These are phyloP conservation scores for Xylariaceae sp. DNA, from an alignment of 2,329 filamentous ascomycete genomes.

Conservation along the genomic window DNA sequence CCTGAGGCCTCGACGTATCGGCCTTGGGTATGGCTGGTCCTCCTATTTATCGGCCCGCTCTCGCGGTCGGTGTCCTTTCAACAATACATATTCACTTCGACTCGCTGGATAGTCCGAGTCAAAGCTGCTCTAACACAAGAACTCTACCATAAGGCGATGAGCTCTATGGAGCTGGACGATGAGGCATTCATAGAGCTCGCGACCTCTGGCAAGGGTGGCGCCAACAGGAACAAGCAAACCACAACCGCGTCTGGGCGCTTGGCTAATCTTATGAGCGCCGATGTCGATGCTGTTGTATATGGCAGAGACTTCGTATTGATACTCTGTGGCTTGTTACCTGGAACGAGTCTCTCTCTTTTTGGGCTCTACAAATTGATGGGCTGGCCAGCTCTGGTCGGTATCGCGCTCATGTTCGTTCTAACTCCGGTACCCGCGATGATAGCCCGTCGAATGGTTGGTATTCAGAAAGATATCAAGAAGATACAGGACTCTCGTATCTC, in stretches of 20 bases:
- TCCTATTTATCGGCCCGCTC: constrained; percentile 49
- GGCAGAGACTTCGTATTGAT: constrained; percentile 48
- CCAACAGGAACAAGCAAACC: constrained; percentile 26
- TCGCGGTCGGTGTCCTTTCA: constrained; percentile 47
- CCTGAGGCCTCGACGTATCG: constrained; percentile 40
- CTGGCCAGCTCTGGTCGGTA: constrained; percentile 52
- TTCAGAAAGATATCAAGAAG: constrained; percentile 48
- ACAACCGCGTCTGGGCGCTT: constrained; percentile 44
- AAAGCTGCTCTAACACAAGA: constrained; percentile 56
- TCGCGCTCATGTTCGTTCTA: constrained; percentile 40
- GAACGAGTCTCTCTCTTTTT: constrained; percentile 42
- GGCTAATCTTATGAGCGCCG: constrained; percentile 55
- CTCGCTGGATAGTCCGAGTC: constrained; percentile 50
- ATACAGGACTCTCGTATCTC: constrained; percentile 55
- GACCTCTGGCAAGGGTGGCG: constrained; percentile 20
- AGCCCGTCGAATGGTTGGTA: constrained; percentile 43
- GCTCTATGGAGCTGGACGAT: constrained; percentile 54
- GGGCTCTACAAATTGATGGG: constrained; percentile 53
- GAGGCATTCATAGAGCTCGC: constrained; percentile 39
- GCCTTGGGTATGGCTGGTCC: constrained; percentile 49
- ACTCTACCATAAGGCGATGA: constrained; percentile 51
- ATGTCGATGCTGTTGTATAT: constrained; percentile 50
- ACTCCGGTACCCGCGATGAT: constrained; percentile 48
- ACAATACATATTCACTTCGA: constrained; percentile 55
- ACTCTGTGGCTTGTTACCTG: constrained; percentile 39